Evolutionary conservation across 2,329 filamentous ascomycete species (phyloP), one percentile per base, ranked within the genome.

Genomic region (Colletotrichum trifolii): DNA sequence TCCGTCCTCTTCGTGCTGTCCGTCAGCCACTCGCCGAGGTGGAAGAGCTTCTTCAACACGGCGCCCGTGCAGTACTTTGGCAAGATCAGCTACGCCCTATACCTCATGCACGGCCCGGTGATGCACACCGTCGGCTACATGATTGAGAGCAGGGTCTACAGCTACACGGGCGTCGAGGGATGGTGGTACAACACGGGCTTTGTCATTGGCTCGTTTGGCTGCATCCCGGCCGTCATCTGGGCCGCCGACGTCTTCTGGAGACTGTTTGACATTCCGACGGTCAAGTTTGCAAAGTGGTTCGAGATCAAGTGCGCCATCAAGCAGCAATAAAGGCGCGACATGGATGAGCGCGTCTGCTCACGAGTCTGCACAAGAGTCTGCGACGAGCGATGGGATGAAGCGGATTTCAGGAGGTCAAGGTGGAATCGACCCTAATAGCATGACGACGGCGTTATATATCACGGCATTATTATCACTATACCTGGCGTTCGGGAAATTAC

Each of bases 41-140:
- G 85, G 77, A 83, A 84, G 70, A 74, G 76, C 15, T 75, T 87
- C 61, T 87, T 88, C 74, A 83, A 83, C 70, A 76, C 77, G 1
- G 70, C 75, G 2, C 69, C 79, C 13, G 77, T 87, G 3, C 85
- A 87, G 71, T 89, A 89, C 73, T 76, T 89, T 6, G 87, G 87
- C 64, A 83, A 83, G 71, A 83, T 89, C 68, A 88, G 85, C 56
- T 89, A 87, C 71, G 82, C 85, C 54, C 72, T 89, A 34, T 89
- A 89, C 72, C 80, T 89, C 12, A 83, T 88, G 77, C 87, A 89
- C 71, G 85, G 86, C 1, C 83, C 85, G 4, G 79, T 83, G 2
- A 79, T 84, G 71, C 85, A 87, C 69, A 81, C 81, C 2, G 69
- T 83, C 15, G 85, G 85, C 10, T 87, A 86, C 69, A 76, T 80